These are phyloP conservation scores for Colletotrichum sp. DNA, from an alignment of 2,329 filamentous ascomycete genomes.

Conservation along the genomic window DNA sequence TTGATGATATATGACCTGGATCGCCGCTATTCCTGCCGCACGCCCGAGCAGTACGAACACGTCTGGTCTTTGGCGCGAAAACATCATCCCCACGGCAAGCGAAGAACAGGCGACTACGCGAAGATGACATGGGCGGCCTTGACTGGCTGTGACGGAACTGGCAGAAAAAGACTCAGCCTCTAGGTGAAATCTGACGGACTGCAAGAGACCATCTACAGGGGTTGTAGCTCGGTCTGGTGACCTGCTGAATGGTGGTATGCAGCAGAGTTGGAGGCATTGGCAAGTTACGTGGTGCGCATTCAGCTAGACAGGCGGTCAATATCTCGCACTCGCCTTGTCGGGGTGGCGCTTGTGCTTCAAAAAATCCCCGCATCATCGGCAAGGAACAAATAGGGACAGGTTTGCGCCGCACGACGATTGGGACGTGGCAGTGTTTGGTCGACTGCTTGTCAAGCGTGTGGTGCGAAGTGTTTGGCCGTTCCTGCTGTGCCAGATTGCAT, in stretches of 20 bases:
- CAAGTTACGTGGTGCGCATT: not conserved
- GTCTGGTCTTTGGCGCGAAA: not conserved
- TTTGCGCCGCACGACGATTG: not conserved
- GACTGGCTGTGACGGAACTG: not conserved
- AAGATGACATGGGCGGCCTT: not conserved
- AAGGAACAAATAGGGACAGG: not conserved
- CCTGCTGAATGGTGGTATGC: not conserved
- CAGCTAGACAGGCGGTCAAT: not conserved
- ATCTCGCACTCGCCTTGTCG: not conserved
- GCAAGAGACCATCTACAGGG: not conserved
- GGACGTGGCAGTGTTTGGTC: not conserved
- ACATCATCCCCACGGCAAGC: not conserved
- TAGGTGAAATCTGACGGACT: not conserved
- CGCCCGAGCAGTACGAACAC: not conserved
- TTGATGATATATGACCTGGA: slow-evolving; percentile 5
- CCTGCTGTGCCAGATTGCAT: not conserved
- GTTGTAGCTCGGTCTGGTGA: not conserved
- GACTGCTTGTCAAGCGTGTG: not conserved
- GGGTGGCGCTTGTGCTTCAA: not conserved
- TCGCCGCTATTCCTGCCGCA: not conserved
- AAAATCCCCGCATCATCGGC: not conserved
- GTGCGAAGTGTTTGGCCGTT: not conserved
- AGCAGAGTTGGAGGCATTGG: not conserved
- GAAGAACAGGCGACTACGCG: not conserved
- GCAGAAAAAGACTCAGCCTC: not conserved